Evolutionary conservation across 2,329 filamentous ascomycete genomes (phyloP).

Genomic region (Fusarium sp.): DNA sequence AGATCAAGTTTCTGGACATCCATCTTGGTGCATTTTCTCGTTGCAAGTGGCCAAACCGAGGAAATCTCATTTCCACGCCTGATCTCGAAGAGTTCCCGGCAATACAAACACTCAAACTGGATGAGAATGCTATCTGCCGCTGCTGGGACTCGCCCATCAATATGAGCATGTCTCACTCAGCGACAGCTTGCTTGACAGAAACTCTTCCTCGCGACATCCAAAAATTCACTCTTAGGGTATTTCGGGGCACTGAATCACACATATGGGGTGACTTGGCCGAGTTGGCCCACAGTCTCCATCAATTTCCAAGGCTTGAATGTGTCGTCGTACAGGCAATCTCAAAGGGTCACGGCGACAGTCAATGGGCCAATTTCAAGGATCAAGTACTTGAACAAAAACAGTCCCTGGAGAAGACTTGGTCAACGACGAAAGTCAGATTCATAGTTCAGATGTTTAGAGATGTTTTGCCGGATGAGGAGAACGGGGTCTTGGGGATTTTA

Average conservation of each 20-base stretch:
- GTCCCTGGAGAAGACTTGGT: neutral
- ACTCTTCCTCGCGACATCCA: neutral
- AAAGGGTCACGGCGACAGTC: neutral
- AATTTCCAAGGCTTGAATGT: neutral
- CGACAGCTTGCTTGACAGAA: neutral
- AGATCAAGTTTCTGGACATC: neutral
- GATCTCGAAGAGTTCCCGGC: neutral
- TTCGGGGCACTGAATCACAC: neutral
- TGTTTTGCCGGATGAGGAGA: neutral
- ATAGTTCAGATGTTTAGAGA: neutral
- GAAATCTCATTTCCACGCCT: neutral
- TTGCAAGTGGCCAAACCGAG: constrained; percentile 6
- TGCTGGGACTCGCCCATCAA: constrained; percentile 1
- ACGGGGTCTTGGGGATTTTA: neutral
- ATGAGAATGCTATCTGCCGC: neutral
- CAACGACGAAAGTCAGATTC: neutral
- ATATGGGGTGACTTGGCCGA: constrained; percentile 1
- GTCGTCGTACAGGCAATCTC: neutral
- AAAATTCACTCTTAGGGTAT: neutral
- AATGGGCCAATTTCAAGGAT: neutral
- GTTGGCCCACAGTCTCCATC: neutral
- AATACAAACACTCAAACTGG: neutral
- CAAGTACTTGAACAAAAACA: neutral
- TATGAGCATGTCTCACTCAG: neutral
- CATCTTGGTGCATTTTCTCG: neutral